Percentiles rank a stretch among this genome's conserved stretches.
Evolutionary conservation across 805 yeast genomes (phyloP).

Genomic region (Kuraishia molischiana): DNA sequence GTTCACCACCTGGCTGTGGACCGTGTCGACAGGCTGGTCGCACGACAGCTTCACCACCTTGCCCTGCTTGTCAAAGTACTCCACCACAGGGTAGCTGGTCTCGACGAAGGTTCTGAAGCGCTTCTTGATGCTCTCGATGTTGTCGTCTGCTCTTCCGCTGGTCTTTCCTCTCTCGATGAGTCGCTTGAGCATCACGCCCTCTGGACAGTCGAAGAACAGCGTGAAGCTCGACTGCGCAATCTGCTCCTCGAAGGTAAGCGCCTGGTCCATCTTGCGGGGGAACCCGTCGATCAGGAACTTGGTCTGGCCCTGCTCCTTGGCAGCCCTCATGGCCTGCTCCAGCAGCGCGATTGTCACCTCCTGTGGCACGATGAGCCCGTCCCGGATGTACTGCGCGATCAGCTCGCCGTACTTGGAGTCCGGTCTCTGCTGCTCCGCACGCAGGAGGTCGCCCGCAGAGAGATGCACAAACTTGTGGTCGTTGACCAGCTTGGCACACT

Average conservation of each 20-base stretch:
- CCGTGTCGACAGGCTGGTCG: slow-evolving; percentile 72
- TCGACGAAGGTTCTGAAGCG: slow-evolving; percentile 81
- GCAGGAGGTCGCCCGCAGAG: slow-evolving; percentile 91
- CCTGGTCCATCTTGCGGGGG: slow-evolving; percentile 98
- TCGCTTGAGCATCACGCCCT: slow-evolving; percentile 73
- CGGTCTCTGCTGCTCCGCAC: slow-evolving; percentile 82
- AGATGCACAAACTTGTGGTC: slow-evolving; percentile 80
- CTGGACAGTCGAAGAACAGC: slow-evolving; percentile 75
- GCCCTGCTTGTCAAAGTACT: slow-evolving; percentile 61
- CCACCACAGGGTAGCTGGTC: slow-evolving; percentile 91
- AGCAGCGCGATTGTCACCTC: slow-evolving; percentile 78
- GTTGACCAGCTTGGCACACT: slow-evolving; percentile 75
- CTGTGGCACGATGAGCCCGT: slow-evolving; percentile 91
- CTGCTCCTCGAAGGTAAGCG: slow-evolving; percentile 78
- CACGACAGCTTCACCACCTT: slow-evolving; percentile 76
- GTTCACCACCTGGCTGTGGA: slow-evolving; percentile 55
- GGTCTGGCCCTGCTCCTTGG: slow-evolving; percentile 35
- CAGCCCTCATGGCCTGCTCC: slow-evolving; percentile 64
- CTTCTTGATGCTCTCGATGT: slow-evolving; percentile 81
- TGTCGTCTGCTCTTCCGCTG: slow-evolving; percentile 90
- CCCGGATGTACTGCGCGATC: slow-evolving; percentile 74
- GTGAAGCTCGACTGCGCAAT: slow-evolving; percentile 63
- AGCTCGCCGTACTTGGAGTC: slow-evolving; percentile 81
- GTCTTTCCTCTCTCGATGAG: slow-evolving; percentile 88
- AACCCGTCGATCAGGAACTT: slow-evolving; percentile 89